phyloP scores from a whole-genome alignment of 768 basidiomycete species.

The Leccinum variicolor region DNA sequence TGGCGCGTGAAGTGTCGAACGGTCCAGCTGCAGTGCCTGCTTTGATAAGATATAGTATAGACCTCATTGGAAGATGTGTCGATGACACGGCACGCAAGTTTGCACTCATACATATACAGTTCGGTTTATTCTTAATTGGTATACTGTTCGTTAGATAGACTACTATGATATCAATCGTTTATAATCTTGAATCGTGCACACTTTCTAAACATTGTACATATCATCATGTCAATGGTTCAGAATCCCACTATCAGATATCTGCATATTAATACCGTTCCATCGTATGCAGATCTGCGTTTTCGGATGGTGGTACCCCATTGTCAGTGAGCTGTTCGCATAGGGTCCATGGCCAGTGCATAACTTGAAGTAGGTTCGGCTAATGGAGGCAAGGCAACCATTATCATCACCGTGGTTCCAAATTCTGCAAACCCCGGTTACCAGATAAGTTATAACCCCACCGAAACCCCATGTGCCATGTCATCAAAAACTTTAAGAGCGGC shows the following conservation, averaged over 20 bases:
- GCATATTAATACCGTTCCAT: neutral
- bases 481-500: neutral
- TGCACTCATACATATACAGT: too few species aligned
- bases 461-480: neutral
- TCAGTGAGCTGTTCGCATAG: too few species aligned
- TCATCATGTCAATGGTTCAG: neutral
- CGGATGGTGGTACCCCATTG: neutral
- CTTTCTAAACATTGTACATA: neutral
- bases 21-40: neutral
- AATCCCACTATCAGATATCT: neutral
- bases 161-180: neutral
- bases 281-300: neutral
- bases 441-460: neutral
- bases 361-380: too few species aligned
- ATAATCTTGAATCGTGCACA: neutral
- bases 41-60: neutral
- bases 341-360: too few species aligned
- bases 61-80: neutral
- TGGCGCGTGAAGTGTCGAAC: slow-evolving; percentile 3
- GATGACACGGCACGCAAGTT: neutral
- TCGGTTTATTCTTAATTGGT: neutral
- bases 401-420: neutral
- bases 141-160: neutral
- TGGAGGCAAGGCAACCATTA: neutral
- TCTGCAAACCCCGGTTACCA: neutral